Percentiles rank a stretch among this genome's conserved stretches.
Conservation (phyloP, 768 basidiomycete genomes). For the Termitomyces sp. region DNA sequence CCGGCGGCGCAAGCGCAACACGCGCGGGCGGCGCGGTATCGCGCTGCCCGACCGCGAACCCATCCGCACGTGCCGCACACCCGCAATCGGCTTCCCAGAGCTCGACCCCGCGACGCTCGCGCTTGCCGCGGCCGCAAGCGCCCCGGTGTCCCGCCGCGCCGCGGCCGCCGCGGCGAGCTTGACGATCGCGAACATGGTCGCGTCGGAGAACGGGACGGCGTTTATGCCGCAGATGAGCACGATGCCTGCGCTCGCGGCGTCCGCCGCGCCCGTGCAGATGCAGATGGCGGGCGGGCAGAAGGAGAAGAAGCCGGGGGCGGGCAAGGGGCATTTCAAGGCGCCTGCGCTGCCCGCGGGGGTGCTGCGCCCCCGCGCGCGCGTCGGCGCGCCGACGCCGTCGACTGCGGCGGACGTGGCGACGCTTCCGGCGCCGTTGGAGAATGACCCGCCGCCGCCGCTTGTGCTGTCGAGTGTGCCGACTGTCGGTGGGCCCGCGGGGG, state of each 20-base stretch:
- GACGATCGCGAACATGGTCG: slow-evolving; percentile 90
- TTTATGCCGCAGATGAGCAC: slow-evolving; percentile 39
- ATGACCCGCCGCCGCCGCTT: slow-evolving; percentile 44
- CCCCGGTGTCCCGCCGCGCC: slow-evolving; percentile 70
- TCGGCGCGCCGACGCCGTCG: slow-evolving; percentile 54
- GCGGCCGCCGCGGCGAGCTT: slow-evolving; percentile 80
- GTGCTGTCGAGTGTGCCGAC: slow-evolving; percentile 3
- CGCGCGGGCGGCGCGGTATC: slow-evolving; percentile 73
- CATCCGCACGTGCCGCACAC: slow-evolving; percentile 85
- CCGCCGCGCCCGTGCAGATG: not conserved
- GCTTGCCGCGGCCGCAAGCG: slow-evolving; percentile 54
- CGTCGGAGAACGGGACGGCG: slow-evolving; percentile 78
- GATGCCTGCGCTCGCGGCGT: not conserved
- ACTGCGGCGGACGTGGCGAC: slow-evolving; percentile 62
- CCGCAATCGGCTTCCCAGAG: slow-evolving; percentile 80
- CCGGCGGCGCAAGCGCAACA: slow-evolving; percentile 79
- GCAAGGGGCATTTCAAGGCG: slow-evolving; percentile 68
- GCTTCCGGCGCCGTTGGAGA: slow-evolving; percentile 55
- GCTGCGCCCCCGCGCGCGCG: slow-evolving; percentile 53
- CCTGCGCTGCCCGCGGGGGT: slow-evolving; percentile 51
- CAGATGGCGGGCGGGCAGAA: slow-evolving; percentile 8
- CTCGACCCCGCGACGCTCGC: slow-evolving; percentile 68
- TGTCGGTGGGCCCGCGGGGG: not conserved
- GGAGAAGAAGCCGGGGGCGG: slow-evolving; percentile 6
- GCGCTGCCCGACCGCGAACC: slow-evolving; percentile 91